These are phyloP conservation scores for Beauveria bassiana DNA, from an alignment of 2,329 filamentous ascomycete species.

Conservation along the genomic window DNA sequence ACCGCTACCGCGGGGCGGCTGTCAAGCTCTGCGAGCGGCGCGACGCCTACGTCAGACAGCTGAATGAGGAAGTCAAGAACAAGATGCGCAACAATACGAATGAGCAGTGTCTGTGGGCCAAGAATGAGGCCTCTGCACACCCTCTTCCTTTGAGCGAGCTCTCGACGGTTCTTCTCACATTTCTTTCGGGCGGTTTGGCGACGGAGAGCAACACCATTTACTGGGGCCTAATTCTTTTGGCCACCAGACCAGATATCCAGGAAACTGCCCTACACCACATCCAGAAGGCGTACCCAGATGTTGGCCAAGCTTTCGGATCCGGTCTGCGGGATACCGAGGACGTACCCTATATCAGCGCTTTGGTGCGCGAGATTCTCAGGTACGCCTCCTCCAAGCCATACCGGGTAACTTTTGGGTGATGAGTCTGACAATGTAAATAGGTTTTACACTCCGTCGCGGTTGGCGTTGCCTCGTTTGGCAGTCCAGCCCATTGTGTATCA, in stretches of 20 bases:
- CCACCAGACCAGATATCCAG: not conserved
- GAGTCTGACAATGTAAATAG: not conserved
- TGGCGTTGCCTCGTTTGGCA: not conserved
- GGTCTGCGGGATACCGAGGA: not conserved
- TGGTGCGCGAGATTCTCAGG: conserved; percentile 3
- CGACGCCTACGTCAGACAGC: not conserved
- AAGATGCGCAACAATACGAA: not conserved
- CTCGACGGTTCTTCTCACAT: conserved; percentile 1
- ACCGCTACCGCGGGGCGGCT: not conserved
- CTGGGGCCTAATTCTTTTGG: not conserved
- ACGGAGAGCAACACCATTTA: conserved; percentile 1
- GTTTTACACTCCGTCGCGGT: not conserved
- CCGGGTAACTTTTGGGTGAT: not conserved
- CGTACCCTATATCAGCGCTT: not conserved
- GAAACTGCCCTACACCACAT: not conserved
- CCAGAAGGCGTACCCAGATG: not conserved
- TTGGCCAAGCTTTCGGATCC: not conserved
- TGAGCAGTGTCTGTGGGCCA: not conserved
- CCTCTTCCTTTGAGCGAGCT: not conserved
- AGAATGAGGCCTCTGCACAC: not conserved
- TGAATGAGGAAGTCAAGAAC: not conserved
- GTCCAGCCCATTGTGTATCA: not conserved
- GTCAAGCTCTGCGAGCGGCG: not conserved
- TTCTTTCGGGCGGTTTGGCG: not conserved
- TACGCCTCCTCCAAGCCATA: not conserved